Percentiles rank a stretch among this genome's conserved stretches.
Evolutionary conservation across 148 eudicot genomes (phyloP).

Genomic region (Polygonum aviculare): DNA sequence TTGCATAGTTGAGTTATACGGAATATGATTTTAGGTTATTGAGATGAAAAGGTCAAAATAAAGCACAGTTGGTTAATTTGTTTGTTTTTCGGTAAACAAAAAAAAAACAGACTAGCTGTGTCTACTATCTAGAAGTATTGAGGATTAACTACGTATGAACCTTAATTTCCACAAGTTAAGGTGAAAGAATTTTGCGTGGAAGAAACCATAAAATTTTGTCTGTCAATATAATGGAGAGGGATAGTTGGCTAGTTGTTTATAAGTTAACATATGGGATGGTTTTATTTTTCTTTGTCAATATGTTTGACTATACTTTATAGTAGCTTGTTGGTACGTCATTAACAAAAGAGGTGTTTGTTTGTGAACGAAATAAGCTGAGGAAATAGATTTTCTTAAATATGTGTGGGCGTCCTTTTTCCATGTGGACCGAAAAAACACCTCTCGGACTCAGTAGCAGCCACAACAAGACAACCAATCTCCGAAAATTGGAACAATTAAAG

Average conservation of each 20-base stretch:
- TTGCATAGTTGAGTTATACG: neutral
- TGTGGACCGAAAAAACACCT: neutral
- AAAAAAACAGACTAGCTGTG: no score
- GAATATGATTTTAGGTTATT: neutral
- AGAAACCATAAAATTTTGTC: no score
- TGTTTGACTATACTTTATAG: no score
- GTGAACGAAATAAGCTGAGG: neutral
- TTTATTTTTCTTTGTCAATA: no score
- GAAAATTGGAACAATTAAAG: neutral
- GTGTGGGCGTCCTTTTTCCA: neutral
- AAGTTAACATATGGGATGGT: no score
- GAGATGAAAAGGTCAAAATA: no score
- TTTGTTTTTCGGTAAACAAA: no score
- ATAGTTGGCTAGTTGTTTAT: neutral
- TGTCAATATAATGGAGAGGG: neutral
- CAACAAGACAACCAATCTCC: neutral
- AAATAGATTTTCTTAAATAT: neutral
- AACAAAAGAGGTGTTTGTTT: neutral
- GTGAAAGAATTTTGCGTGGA: neutral
- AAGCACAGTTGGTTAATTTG: no score
- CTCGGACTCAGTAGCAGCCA: no score
- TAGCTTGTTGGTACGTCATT: neutral
- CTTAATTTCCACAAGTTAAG: neutral
- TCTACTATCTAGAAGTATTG: no score
- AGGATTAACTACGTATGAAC: neutral